Conservation (phyloP, 495 filamentous ascomycete genomes). For the Parathielavia appendiculata region DNA sequence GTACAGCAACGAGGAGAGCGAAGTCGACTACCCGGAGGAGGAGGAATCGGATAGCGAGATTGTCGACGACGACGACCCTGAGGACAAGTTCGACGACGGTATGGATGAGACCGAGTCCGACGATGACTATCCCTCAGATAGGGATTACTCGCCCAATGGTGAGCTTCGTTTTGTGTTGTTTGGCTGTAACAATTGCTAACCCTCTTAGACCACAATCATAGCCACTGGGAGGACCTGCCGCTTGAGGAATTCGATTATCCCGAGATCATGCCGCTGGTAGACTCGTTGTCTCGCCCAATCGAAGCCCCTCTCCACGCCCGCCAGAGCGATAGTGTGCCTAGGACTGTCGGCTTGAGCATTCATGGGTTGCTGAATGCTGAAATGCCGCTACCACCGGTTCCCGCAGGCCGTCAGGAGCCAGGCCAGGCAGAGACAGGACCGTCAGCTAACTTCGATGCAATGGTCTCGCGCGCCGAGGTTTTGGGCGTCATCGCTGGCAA, state of each 20-base stretch:
- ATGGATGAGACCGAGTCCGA: slow-evolving; percentile 11
- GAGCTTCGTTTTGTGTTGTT: not conserved
- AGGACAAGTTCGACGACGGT: slow-evolving; percentile 30
- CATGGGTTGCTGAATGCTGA: not conserved
- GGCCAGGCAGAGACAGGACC: slow-evolving; percentile 31
- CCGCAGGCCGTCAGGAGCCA: not conserved
- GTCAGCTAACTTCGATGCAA: slow-evolving; percentile 27
- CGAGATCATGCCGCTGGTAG: not conserved
- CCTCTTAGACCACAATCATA: not conserved
- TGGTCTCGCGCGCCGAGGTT: slow-evolving; percentile 17
- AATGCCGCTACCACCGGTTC: not conserved
- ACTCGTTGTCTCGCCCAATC: not conserved
- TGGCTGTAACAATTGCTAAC: not conserved
- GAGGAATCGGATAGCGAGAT: slow-evolving; percentile 25
- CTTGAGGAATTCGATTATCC: not conserved
- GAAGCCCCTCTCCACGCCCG: not conserved
- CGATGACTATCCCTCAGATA: not conserved
- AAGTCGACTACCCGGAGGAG: slow-evolving; percentile 20
- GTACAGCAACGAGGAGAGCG: slow-evolving; percentile 16
- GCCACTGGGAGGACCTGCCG: not conserved
- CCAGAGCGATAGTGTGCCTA: not conserved
- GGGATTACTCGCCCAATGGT: not conserved
- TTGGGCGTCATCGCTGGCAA: slow-evolving; percentile 36
- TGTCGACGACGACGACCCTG: slow-evolving; percentile 30
- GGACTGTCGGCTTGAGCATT: not conserved